Base-by-base conservation (phyloP, 2,329 filamentous ascomycete species). In the Drechslerella coelobrocha region DNA sequence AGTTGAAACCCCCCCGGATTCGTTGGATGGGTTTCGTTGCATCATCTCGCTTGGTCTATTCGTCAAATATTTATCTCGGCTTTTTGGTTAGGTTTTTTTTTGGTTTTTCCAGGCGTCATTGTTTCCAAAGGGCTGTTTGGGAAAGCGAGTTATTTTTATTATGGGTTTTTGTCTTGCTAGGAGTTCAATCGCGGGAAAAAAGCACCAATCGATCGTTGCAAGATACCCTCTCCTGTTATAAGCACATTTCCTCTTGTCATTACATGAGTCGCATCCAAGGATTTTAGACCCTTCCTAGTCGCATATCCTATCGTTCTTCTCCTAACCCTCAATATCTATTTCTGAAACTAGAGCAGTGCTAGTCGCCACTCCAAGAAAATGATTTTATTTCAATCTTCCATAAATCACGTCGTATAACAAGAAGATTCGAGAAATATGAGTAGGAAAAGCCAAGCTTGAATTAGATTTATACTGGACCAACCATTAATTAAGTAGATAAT, bases 201-300 rank as follows among this genome's bases (percentile, higher is more conserved):
- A 53, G 23, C 37, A 29, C 47, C n/a, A 41, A 45, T 61, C 34
- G 21, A 50, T 45, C 27, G 34, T 43, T 52, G 51, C 56, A 55
- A 68, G 63, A 68, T 68, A 68, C 63, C 63, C 63, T 50, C 29
- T 48, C 37, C 2, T 48, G 47, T 47, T 27, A 60, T 37, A 37
- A 10, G n/a, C 39, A 12, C 47, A 26, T 43, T 63, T 21, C 19
- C 43, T 65, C 51, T 43, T 50, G 21, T 53, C 17, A 7, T 17
- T 12, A 37, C n/a, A 9, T 27, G 21, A 37, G 27, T 31, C 39
- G 45, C 48, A 53, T 45, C n/a, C 39, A 29, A n/a, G 34, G 45
- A 37, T 27, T 29, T 61, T 61, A 61, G 31, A 23, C 37, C 37
- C 2, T 27, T 2, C 21, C 26, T 34, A 17, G 8, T 31, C 8